phyloP scores from a whole-genome alignment of 2,329 filamentous ascomycete species.

The Hymenoscyphus linearis region DNA sequence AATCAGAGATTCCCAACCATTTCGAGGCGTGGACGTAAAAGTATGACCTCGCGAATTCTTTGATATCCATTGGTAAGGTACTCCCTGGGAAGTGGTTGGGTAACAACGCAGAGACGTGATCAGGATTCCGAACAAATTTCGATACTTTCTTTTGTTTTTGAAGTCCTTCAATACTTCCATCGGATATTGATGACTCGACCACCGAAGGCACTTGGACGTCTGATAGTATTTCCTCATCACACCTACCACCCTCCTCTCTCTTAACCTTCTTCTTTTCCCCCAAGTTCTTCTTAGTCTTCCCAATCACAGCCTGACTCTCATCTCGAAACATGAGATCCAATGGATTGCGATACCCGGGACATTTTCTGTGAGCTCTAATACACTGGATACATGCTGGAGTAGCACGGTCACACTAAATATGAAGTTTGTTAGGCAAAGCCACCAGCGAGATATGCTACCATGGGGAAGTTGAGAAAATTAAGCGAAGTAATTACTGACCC shows the following conservation, averaged over 20 bases:
- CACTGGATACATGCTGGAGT: slow-evolving; percentile 48
- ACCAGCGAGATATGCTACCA: neutral
- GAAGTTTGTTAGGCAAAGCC: neutral
- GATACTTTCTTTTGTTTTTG: neutral
- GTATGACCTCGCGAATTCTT: slow-evolving; percentile 30
- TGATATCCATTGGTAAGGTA: neutral
- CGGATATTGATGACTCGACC: neutral
- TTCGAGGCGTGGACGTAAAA: slow-evolving; percentile 48
- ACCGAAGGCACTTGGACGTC: no score
- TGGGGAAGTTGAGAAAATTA: no score
- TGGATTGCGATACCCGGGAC: slow-evolving; percentile 50
- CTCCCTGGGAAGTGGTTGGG: neutral
- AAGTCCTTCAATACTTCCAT: neutral
- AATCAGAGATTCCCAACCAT: slow-evolving; percentile 25
- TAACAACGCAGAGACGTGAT: neutral
- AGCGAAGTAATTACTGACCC: slow-evolving; percentile 36
- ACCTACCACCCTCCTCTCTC: no score
- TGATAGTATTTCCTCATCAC: neutral
- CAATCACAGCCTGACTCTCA: slow-evolving; percentile 49
- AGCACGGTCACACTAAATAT: slow-evolving; percentile 44
- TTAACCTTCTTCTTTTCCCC: no score
- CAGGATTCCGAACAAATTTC: neutral
- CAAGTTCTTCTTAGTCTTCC: slow-evolving; percentile 42
- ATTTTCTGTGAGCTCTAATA: slow-evolving; percentile 44
- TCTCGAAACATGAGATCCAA: slow-evolving; percentile 53